A percentile compares a stretch with the other conserved stretches of the same genome.
phyloP scores from a whole-genome alignment of 768 basidiomycete genomes.

The Tubosaeta brunneosetosa region DNA sequence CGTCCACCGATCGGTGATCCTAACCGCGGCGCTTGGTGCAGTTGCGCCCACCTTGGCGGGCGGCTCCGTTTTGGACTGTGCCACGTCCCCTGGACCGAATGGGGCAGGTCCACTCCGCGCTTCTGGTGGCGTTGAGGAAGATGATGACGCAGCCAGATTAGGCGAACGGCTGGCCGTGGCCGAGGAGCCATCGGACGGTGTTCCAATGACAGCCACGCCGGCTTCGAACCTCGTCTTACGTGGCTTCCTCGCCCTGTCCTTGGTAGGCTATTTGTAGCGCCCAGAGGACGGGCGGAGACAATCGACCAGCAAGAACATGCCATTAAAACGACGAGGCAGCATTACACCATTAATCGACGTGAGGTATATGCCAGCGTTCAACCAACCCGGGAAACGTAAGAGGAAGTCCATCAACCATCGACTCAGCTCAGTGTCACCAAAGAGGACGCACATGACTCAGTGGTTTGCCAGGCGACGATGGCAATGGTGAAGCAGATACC shows the following conservation, averaged over 20 bases:
- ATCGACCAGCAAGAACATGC: slow-evolving; percentile 22
- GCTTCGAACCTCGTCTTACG: slow-evolving; percentile 39
- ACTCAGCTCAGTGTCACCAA: slow-evolving; percentile 51
- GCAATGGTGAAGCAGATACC: slow-evolving; percentile 25
- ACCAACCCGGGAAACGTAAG: slow-evolving; percentile 10
- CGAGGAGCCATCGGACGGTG: not conserved
- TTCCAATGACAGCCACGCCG: not conserved
- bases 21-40: slow-evolving; percentile 3
- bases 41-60: slow-evolving; percentile 6
- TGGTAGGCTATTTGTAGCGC: slow-evolving; percentile 55
- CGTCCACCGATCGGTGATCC: slow-evolving; percentile 31
- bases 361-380: slow-evolving; percentile 21
- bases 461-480: slow-evolving; percentile 54
- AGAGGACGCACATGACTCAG: slow-evolving; percentile 85
- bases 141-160: not conserved
- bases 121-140: not conserved
- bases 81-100: not conserved
- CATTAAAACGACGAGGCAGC: slow-evolving; percentile 23
- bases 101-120: not conserved
- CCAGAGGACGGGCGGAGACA: slow-evolving; percentile 3
- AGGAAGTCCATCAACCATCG: slow-evolving; percentile 38
- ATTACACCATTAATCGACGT: slow-evolving; percentile 32
- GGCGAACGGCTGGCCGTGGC: slow-evolving; percentile 1
- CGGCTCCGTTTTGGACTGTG: not conserved
- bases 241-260: slow-evolving; percentile 66